These are phyloP conservation scores for Theileria sp. DNA, from an alignment of 169 alveolate genomes.

Conservation along the genomic window DNA sequence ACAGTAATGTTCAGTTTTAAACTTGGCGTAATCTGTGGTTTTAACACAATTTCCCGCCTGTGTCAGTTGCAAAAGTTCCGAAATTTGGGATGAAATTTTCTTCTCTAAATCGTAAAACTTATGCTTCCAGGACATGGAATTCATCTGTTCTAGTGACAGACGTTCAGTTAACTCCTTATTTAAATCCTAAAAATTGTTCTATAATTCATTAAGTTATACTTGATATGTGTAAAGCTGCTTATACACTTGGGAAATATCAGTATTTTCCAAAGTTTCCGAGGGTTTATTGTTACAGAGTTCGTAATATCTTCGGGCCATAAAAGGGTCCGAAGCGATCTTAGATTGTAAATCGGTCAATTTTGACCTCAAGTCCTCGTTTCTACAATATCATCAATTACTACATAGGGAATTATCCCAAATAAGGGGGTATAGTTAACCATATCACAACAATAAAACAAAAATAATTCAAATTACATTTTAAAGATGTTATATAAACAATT, in stretches of 20 bases:
- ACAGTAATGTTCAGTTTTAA: constrained; percentile 48
- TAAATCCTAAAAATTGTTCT: constrained; percentile 35
- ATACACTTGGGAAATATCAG: constrained; percentile 25
- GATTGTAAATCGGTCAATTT: constrained; percentile 59
- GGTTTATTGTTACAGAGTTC: neutral
- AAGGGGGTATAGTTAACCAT: neutral
- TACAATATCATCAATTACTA: neutral
- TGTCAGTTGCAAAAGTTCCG: constrained; percentile 42
- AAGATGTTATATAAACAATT: neutral
- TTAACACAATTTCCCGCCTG: constrained; percentile 27
- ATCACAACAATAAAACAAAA: too few relatives aligned
- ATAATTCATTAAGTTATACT: constrained; percentile 4
- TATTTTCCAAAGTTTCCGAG: constrained; percentile 13
- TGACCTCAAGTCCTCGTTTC: constrained; percentile 49
- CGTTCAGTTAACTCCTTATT: constrained; percentile 54
- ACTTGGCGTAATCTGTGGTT: constrained; percentile 37
- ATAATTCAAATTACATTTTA: neutral
- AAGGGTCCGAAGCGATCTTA: constrained; percentile 55
- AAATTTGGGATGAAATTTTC: constrained; percentile 32
- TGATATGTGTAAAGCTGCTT: constrained; percentile 45
- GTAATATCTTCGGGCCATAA: constrained; percentile 39
- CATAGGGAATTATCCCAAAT: neutral
- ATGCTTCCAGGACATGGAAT: constrained; percentile 68
- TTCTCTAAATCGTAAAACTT: constrained; percentile 48
- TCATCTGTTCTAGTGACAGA: constrained; percentile 50